phyloP scores from a whole-genome alignment of 2,329 filamentous ascomycete genomes.

The Ascochyta lentis region DNA sequence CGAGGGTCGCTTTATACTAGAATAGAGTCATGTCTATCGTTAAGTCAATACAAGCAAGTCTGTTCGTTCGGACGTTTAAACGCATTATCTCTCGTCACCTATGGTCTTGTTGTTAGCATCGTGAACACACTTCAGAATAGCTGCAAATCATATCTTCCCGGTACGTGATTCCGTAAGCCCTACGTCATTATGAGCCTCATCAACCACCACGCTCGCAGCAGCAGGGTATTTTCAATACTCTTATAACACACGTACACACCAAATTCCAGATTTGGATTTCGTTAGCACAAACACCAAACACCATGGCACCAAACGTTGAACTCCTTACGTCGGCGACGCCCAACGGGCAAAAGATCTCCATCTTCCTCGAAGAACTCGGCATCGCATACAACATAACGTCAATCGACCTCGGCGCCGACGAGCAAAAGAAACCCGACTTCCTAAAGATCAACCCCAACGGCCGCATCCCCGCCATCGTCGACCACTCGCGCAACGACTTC shows the following conservation, averaged over 20 bases:
- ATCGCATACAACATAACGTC: constrained; percentile 29
- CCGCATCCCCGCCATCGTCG: constrained; percentile 83
- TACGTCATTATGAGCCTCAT: too few species aligned
- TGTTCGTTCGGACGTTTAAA: constrained; percentile 6
- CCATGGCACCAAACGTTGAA: constrained; percentile 59
- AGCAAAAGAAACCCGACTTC: constrained; percentile 81
- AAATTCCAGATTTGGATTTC: neutral
- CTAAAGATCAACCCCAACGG: constrained; percentile 88
- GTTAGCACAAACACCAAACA: constrained; percentile 28
- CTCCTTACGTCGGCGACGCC: constrained; percentile 84
- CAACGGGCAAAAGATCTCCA: constrained; percentile 86
- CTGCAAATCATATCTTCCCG: too few species aligned
- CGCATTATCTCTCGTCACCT: neutral
- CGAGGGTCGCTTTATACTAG: constrained; percentile 3
- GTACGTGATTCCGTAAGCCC: too few species aligned
- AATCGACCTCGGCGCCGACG: constrained; percentile 71
- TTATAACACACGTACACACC: neutral
- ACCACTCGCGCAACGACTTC: constrained; percentile 71
- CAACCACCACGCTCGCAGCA: too few species aligned
- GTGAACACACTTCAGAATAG: too few species aligned
- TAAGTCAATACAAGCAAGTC: constrained; percentile 6
- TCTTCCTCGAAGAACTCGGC: constrained; percentile 79
- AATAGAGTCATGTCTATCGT: constrained; percentile 4
- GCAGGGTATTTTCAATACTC: neutral
- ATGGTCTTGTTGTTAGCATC: neutral